Percentiles rank a stretch among this genome's conserved stretches.
Conservation (phyloP, 192 early-diverging fungal genomes). For the Allomyces macrogynus region DNA sequence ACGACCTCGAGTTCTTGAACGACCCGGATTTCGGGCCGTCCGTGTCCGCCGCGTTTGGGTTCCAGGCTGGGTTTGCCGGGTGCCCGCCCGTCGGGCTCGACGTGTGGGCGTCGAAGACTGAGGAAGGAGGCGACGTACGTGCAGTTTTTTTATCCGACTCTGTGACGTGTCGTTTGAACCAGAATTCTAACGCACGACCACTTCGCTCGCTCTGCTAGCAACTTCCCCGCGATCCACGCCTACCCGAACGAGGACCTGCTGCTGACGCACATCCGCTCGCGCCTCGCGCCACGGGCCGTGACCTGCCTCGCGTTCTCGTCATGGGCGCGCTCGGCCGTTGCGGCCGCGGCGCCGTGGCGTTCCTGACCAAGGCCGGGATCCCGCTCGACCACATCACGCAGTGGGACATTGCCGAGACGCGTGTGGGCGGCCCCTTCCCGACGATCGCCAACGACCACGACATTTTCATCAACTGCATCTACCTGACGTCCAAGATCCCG, state of each 20-base stretch:
- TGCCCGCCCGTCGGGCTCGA: slow-evolving; percentile 73
- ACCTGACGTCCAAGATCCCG: slow-evolving; percentile 75
- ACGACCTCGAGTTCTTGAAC: slow-evolving; percentile 88
- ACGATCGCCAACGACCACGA: slow-evolving; percentile 63
- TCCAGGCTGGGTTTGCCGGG: slow-evolving; percentile 94
- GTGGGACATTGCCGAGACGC: slow-evolving; percentile 94
- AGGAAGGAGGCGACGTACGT: slow-evolving; percentile 8
- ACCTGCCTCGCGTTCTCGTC: slow-evolving; percentile 71
- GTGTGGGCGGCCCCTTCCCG: slow-evolving; percentile 73
- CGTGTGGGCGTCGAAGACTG: slow-evolving; percentile 43
- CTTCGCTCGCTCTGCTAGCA: slow-evolving; percentile 24
- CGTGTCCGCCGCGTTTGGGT: slow-evolving; percentile 94
- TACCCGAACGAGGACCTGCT: slow-evolving; percentile 67
- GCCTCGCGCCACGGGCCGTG: slow-evolving; percentile 38
- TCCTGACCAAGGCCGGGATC: slow-evolving; percentile 61
- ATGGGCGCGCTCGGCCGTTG: slow-evolving; percentile 95
- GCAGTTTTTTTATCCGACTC: slow-evolving; percentile 1
- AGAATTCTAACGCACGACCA: slow-evolving; percentile 26
- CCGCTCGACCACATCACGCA: slow-evolving; percentile 67
- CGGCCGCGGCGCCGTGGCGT: slow-evolving; percentile 70
- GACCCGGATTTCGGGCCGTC: slow-evolving; percentile 52
- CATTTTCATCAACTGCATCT: slow-evolving; percentile 99
- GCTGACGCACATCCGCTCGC: slow-evolving; percentile 44
- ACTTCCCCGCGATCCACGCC: slow-evolving; percentile 56
- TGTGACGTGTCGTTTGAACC: not conserved